These are phyloP conservation scores for Starmerella roubikii DNA, from an alignment of 805 yeast species.

Conservation along the genomic window DNA sequence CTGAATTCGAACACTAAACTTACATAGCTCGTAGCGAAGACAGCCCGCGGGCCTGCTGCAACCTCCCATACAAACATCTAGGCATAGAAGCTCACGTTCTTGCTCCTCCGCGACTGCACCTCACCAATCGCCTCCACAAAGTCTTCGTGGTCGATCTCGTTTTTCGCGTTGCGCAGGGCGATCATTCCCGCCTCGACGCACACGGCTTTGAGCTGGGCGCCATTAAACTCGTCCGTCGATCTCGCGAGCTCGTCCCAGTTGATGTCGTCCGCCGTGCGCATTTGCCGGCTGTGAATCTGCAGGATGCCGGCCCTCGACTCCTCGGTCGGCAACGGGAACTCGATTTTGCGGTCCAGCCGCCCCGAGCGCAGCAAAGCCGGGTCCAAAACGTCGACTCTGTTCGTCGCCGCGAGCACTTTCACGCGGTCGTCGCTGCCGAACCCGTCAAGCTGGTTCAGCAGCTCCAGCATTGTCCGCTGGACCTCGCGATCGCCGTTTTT, in stretches of 20 bases:
- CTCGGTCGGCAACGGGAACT: constrained; percentile 94
- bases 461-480: constrained; percentile 97
- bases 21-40: too few species aligned
- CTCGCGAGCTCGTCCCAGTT: constrained; percentile 98
- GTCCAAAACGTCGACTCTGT: constrained; percentile 93
- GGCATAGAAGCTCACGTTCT: constrained; percentile 92
- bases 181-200: constrained; percentile 99
- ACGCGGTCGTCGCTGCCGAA: constrained; percentile 95
- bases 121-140: constrained; percentile 96
- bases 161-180: constrained; percentile 89
- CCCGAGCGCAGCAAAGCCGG: constrained; percentile 98
- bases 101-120: constrained; percentile 93
- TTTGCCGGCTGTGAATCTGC: constrained; percentile 93
- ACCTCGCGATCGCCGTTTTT: constrained; percentile 97
- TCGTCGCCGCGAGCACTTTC: constrained; percentile 94
- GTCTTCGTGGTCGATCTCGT: constrained; percentile 87
- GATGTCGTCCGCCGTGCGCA: constrained; percentile 74
- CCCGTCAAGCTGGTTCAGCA: constrained; percentile 93
- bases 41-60: too few species aligned
- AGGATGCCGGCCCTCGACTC: constrained; percentile 94
- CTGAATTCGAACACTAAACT: too few species aligned
- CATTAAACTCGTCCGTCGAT: constrained; percentile 96
- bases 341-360: constrained; percentile 93
- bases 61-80: constrained; percentile 26
- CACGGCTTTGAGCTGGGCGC: constrained; percentile 97